A percentile compares a stretch with the other conserved stretches of the same genome.
Evolutionary conservation across 192 early-diverging fungal species (phyloP).

Genomic region (Coemansia sp.): DNA sequence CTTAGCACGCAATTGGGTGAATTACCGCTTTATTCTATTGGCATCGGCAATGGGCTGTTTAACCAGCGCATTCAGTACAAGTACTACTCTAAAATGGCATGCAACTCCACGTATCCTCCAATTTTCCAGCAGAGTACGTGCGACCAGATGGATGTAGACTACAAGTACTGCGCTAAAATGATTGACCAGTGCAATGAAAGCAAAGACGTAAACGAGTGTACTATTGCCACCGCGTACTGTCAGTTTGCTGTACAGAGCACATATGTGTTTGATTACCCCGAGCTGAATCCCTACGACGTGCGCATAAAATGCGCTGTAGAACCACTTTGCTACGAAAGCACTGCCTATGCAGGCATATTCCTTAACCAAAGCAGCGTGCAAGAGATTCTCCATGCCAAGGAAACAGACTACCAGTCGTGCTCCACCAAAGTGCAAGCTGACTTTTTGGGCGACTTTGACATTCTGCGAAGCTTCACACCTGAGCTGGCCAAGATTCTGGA

Average conservation of each 20-base stretch:
- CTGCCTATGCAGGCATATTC: constrained; percentile 66
- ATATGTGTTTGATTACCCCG: constrained; percentile 50
- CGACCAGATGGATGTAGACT: constrained; percentile 58
- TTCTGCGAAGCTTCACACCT: constrained; percentile 67
- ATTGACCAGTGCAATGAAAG: constrained; percentile 3
- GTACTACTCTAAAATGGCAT: constrained; percentile 72
- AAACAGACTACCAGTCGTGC: constrained; percentile 66
- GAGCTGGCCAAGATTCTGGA: constrained; percentile 66
- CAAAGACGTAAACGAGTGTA: not conserved
- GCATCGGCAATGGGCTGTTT: constrained; percentile 88
- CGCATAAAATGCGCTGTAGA: constrained; percentile 74
- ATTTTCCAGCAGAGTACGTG: constrained; percentile 67
- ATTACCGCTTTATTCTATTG: constrained; percentile 61
- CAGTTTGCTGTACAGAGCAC: not conserved
- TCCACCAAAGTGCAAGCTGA: constrained; percentile 65
- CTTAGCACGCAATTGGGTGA: constrained; percentile 25
- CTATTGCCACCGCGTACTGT: not conserved
- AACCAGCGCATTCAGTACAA: constrained; percentile 78
- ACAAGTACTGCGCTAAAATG: constrained; percentile 6
- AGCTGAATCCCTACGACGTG: constrained; percentile 89
- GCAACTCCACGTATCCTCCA: constrained; percentile 67
- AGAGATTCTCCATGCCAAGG: constrained; percentile 64
- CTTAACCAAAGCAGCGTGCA: constrained; percentile 69
- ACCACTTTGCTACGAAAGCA: constrained; percentile 73
- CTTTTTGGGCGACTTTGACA: constrained; percentile 76